phyloP scores from a whole-genome alignment of 2,329 filamentous ascomycete genomes.

The Leptographium flavum region DNA sequence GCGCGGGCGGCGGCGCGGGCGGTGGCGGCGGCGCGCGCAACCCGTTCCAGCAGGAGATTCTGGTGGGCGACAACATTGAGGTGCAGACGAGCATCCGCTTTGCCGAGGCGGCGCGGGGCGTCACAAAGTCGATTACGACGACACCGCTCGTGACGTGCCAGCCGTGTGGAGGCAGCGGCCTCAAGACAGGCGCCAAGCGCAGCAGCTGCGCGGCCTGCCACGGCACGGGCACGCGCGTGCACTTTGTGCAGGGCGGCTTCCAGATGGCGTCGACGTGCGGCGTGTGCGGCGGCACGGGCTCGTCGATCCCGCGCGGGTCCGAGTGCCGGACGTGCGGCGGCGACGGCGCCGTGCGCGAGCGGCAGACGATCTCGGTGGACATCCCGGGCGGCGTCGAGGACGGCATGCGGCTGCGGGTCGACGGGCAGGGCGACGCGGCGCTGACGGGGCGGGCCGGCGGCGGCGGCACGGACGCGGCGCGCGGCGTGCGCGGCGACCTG shows the following conservation, averaged over 20 bases:
- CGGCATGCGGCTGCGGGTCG: slow-evolving; percentile 79
- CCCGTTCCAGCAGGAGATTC: slow-evolving; percentile 62
- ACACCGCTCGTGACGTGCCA: slow-evolving; percentile 69
- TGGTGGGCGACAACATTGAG: slow-evolving; percentile 94
- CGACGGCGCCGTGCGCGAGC: slow-evolving; percentile 70
- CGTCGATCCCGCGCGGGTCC: slow-evolving; percentile 60
- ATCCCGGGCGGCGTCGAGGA: slow-evolving; percentile 95
- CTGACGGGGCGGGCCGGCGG: slow-evolving; percentile 51
- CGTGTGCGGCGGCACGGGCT: slow-evolving; percentile 65
- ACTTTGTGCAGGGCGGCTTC: slow-evolving; percentile 84
- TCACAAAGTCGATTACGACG: slow-evolving; percentile 74
- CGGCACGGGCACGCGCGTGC: slow-evolving; percentile 74
- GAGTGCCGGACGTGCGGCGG: slow-evolving; percentile 72
- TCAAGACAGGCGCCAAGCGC: slow-evolving; percentile 68
- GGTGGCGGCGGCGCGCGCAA: slow-evolving; percentile 34
- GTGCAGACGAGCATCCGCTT: slow-evolving; percentile 88
- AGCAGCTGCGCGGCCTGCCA: slow-evolving; percentile 66
- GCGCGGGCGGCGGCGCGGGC: slow-evolving; percentile 28
- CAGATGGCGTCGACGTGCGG: slow-evolving; percentile 88
- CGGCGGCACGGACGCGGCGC: slow-evolving; percentile 16
- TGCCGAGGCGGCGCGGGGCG: slow-evolving; percentile 89
- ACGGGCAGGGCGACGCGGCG: slow-evolving; percentile 77
- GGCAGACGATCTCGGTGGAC: slow-evolving; percentile 73
- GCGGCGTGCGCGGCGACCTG: slow-evolving; percentile 68
- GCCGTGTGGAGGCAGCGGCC: slow-evolving; percentile 68